Evolutionary conservation across 306 rosid genomes (phyloP).

Genomic region (Ceratonia siliqua): DNA sequence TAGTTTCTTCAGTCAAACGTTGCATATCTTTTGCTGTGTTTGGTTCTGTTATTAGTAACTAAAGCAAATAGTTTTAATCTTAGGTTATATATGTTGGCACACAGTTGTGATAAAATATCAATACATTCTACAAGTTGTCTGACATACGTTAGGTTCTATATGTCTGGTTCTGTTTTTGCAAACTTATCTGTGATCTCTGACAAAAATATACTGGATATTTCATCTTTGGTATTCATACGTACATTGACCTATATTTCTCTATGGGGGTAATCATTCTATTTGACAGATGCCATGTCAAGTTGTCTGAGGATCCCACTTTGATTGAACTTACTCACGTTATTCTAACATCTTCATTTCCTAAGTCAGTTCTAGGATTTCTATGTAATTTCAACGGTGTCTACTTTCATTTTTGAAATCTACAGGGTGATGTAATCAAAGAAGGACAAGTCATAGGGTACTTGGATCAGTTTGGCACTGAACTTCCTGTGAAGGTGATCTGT

Average conservation of each 20-base stretch:
- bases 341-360: neutral
- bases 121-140: neutral
- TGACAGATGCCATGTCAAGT: neutral
- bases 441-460: constrained; percentile 91
- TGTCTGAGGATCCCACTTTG: constrained; percentile 24
- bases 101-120: neutral
- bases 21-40: neutral
- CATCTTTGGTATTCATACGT: constrained; percentile 7
- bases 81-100: constrained; percentile 1
- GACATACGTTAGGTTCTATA: too few species aligned
- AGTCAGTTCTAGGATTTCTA: constrained; percentile 19
- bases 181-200: neutral
- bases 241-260: constrained; percentile 13
- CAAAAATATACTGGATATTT: neutral
- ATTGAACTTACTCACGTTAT: neutral
- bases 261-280: neutral
- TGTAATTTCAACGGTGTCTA: constrained; percentile 18
- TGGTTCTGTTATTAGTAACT: neutral
- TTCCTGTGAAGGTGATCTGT: constrained; percentile 79
- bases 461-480: constrained; percentile 85
- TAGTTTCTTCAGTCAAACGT: constrained; percentile 11
- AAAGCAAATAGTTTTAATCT: constrained; percentile 9
- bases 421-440: constrained; percentile 87
- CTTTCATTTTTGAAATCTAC: constrained; percentile 37
- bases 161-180: neutral